A percentile compares a stretch with the other conserved stretches of the same genome.
Evolutionary conservation across 1,284 basidiomycete genomes (phyloP).

Genomic region (Apiotrichum brassicae): DNA sequence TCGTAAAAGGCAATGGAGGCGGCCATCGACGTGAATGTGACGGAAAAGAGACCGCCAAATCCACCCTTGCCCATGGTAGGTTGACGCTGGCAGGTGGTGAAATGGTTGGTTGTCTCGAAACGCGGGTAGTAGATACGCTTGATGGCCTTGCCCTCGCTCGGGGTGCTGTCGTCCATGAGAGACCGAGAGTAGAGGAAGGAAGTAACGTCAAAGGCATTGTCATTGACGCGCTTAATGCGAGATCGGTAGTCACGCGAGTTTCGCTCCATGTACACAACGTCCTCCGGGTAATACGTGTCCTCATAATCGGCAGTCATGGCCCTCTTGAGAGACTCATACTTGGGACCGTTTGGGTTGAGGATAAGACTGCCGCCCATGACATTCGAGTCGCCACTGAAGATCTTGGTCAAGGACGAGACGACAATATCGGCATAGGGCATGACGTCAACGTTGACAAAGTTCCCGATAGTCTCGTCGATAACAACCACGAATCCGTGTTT

Average conservation of each 20-base stretch:
- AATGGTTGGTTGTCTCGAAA: slow-evolving; percentile 68
- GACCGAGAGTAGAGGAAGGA: slow-evolving; percentile 66
- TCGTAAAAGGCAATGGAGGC: slow-evolving; percentile 85
- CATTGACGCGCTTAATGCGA: slow-evolving; percentile 72
- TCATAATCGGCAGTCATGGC: slow-evolving; percentile 64
- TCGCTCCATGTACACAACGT: slow-evolving; percentile 94
- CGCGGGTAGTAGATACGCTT: slow-evolving; percentile 88
- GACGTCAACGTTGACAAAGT: slow-evolving; percentile 92
- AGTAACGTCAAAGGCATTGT: slow-evolving; percentile 75
- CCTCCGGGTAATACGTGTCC: slow-evolving; percentile 84
- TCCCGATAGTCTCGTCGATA: slow-evolving; percentile 93
- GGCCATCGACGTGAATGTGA: slow-evolving; percentile 67
- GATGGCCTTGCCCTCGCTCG: slow-evolving; percentile 51
- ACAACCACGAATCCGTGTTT: slow-evolving; percentile 82
- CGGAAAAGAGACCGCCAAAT: slow-evolving; percentile 85
- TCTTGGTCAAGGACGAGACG: slow-evolving; percentile 88
- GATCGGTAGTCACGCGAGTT: slow-evolving; percentile 87
- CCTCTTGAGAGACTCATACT: slow-evolving; percentile 62
- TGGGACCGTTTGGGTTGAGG: slow-evolving; percentile 69
- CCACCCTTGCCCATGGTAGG: slow-evolving; percentile 55
- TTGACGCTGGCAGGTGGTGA: slow-evolving; percentile 53
- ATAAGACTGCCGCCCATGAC: slow-evolving; percentile 95
- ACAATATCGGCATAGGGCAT: slow-evolving; percentile 84
- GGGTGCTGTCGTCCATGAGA: slow-evolving; percentile 30
- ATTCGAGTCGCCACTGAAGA: slow-evolving; percentile 92